phyloP scores from a whole-genome alignment of 2,329 filamentous ascomycete genomes.

The Aspergillus quadricinctus region DNA sequence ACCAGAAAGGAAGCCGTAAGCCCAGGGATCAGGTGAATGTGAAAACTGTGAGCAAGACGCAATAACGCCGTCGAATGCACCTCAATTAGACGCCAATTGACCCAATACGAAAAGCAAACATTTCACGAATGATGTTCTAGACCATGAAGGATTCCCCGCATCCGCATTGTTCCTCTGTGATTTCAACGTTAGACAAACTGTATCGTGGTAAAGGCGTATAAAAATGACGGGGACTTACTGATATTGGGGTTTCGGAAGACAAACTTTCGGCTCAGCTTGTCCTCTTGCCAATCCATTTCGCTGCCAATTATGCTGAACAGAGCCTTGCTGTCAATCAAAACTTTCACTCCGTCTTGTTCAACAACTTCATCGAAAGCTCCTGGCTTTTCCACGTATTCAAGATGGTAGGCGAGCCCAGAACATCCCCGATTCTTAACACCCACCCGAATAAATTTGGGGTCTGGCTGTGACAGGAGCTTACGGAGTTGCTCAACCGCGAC shows the following conservation, averaged over 20 bases:
- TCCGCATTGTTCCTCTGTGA: constrained; percentile 87
- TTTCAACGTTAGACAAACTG: constrained; percentile 16
- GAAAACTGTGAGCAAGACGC: constrained; percentile 5
- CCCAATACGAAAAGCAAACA: constrained; percentile 4
- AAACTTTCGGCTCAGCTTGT: constrained; percentile 87
- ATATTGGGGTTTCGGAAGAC: constrained; percentile 97
- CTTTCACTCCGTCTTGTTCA: constrained; percentile 92
- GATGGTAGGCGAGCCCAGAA: constrained; percentile 85
- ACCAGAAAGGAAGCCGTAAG: background rate
- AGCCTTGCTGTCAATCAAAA: constrained; percentile 94
- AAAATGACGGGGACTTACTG: constrained; percentile 60
- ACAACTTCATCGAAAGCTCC: constrained; percentile 85
- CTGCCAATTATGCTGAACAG: constrained; percentile 97
- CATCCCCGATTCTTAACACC: constrained; percentile 93
- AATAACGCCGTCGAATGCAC: constrained; percentile 38
- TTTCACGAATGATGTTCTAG: constrained; percentile 21
- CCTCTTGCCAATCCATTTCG: constrained; percentile 98
- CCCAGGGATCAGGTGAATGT: constrained; percentile 17
- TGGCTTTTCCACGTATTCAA: constrained; percentile 92
- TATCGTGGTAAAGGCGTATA: background rate
- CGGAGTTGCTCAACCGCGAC: constrained; percentile 75
- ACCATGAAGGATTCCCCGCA: constrained; percentile 97
- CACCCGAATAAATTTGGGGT: constrained; percentile 89
- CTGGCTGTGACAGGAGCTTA: constrained; percentile 72
- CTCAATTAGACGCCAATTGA: constrained; percentile 17